phyloP scores from a whole-genome alignment of 768 basidiomycete species.

The Lactifluus piperatus region DNA sequence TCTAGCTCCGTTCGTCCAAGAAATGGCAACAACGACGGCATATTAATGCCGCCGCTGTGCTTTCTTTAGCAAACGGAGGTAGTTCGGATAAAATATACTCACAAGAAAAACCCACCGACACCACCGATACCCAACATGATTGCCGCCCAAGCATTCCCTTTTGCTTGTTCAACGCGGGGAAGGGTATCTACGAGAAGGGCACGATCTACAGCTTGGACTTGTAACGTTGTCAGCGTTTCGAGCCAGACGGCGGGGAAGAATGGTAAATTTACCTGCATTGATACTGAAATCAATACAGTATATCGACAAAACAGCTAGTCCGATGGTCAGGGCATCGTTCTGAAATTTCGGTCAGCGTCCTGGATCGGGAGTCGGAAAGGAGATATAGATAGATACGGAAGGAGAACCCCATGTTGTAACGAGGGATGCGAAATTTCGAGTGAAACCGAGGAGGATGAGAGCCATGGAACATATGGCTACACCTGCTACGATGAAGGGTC shows the following conservation, averaged over 20 bases:
- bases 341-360: slow-evolving; percentile 25
- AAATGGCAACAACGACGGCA: slow-evolving; percentile 60
- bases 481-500: slow-evolving; percentile 78
- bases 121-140: slow-evolving; percentile 86
- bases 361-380: background rate
- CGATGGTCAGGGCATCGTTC: slow-evolving; percentile 64
- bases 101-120: slow-evolving; percentile 85
- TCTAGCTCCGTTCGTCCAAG: slow-evolving; percentile 75
- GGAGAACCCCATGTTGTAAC: slow-evolving; percentile 31
- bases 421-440: slow-evolving; percentile 51
- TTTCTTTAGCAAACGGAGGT: background rate
- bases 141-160: slow-evolving; percentile 92
- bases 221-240: slow-evolving; percentile 2
- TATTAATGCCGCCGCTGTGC: slow-evolving; percentile 71
- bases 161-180: slow-evolving; percentile 63
- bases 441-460: slow-evolving; percentile 80
- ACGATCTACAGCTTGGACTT: slow-evolving; percentile 85
- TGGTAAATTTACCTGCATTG: slow-evolving; percentile 37
- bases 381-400: slow-evolving; percentile 27
- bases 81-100: slow-evolving; percentile 26
- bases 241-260: slow-evolving; percentile 29
- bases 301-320: slow-evolving; percentile 64
- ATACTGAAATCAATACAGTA: slow-evolving; percentile 61
- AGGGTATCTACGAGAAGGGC: slow-evolving; percentile 84
- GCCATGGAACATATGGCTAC: slow-evolving; percentile 56